phyloP scores from a whole-genome alignment of 2,329 filamentous ascomycete genomes.

The Neonectria punicea region DNA sequence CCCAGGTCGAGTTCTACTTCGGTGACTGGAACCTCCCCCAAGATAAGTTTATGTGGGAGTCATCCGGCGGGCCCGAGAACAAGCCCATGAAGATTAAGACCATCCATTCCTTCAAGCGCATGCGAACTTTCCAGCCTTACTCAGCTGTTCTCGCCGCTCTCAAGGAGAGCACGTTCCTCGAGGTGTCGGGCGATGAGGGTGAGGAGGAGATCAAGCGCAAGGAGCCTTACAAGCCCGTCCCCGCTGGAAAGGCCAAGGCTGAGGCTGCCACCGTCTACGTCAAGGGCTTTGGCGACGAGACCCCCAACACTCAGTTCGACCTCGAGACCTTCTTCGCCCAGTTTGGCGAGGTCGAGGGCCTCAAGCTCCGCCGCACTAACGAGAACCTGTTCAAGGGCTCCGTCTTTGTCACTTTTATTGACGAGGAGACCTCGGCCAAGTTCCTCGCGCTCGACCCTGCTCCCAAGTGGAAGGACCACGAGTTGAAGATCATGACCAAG shows the following conservation, averaged over 20 bases:
- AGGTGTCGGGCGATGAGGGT: constrained; percentile 78
- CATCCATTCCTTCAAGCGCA: constrained; percentile 91
- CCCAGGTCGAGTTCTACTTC: constrained; percentile 94
- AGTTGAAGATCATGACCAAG: constrained; percentile 88
- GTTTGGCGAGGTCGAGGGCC: constrained; percentile 80
- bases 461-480: constrained; percentile 84
- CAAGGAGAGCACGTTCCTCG: constrained; percentile 78
- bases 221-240: constrained; percentile 69
- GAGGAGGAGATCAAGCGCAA: constrained; percentile 81
- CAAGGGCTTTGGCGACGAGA: constrained; percentile 92
- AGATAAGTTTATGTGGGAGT: constrained; percentile 87
- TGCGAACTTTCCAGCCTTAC: constrained; percentile 93
- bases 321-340: constrained; percentile 91
- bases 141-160: constrained; percentile 85
- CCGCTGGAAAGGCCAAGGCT: constrained; percentile 70
- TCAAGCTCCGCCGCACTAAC: constrained; percentile 84
- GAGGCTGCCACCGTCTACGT: constrained; percentile 85
- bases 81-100: constrained; percentile 81
- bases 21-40: constrained; percentile 88
- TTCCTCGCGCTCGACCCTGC: constrained; percentile 84
- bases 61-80: constrained; percentile 82
- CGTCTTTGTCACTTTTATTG: constrained; percentile 92
- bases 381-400: constrained; percentile 91
- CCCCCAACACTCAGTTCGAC: constrained; percentile 87
- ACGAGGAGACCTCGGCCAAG: constrained; percentile 79